A percentile compares a stretch with the other conserved stretches of the same genome.
These are phyloP conservation scores for Diaporthe ilicicola DNA, from an alignment of 2,329 filamentous ascomycete genomes.

Conservation along the genomic window DNA sequence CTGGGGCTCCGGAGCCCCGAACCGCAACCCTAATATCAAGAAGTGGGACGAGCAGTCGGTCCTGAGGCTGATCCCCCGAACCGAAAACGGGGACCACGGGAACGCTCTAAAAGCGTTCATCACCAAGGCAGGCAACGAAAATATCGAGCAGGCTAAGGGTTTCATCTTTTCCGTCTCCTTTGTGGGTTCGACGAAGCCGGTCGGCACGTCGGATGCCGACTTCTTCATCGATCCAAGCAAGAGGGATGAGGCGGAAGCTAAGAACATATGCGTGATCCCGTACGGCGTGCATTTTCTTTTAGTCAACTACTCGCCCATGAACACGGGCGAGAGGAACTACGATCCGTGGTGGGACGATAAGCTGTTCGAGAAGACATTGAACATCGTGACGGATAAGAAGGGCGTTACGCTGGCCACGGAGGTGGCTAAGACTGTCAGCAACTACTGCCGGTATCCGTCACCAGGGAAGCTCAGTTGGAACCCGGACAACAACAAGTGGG, in stretches of 20 bases:
- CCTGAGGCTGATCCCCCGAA: too few species aligned
- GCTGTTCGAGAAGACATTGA: neutral
- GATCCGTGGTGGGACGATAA: neutral
- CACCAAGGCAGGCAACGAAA: too few species aligned
- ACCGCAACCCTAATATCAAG: too few species aligned
- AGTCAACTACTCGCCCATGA: neutral
- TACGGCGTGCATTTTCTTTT: neutral
- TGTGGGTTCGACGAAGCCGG: neutral
- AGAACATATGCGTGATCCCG: neutral
- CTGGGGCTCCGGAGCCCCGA: too few species aligned
- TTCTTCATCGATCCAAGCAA: neutral
- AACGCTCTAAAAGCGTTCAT: too few species aligned
- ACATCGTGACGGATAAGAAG: neutral
- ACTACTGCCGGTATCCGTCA: neutral
- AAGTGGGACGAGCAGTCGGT: too few species aligned
- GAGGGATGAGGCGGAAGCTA: neutral
- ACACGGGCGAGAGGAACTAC: neutral
- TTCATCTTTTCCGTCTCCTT: neutral
- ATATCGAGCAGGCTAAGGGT: neutral
- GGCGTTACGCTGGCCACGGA: neutral
- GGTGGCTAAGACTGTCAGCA: neutral
- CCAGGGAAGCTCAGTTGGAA: neutral
- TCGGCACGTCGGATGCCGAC: neutral
- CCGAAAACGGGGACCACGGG: too few species aligned
- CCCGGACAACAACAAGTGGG: neutral